Evolutionary conservation across 148 eudicot genomes (phyloP).

Genomic region (Spergularia marina): DNA sequence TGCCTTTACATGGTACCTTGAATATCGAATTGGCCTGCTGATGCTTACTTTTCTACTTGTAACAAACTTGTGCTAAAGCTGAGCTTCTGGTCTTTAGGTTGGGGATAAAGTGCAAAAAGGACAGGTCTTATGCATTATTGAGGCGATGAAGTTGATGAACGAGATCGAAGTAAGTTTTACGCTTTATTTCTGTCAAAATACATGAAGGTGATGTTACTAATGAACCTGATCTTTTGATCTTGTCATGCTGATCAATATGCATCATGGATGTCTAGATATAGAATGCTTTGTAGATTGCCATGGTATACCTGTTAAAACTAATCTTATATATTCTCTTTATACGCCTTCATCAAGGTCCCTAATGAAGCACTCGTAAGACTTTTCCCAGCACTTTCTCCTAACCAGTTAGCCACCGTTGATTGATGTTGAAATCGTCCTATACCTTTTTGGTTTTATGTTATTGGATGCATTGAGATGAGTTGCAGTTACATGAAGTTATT

Average conservation of each 20-base stretch:
- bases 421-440: background rate
- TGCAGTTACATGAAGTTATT: background rate
- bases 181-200: background rate
- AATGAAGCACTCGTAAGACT: background rate
- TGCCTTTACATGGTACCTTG: slow-evolving; percentile 1
- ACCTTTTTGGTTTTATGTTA: background rate
- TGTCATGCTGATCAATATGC: slow-evolving; percentile 6
- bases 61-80: background rate
- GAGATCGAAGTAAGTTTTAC: slow-evolving; percentile 66
- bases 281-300: background rate
- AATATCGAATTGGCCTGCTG: slow-evolving; percentile 5
- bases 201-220: background rate
- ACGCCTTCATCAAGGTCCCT: background rate
- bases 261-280: background rate
- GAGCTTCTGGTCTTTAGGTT: slow-evolving; percentile 36
- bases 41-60: background rate
- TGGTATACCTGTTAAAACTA: background rate
- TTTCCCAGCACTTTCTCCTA: background rate
- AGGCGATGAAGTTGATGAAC: slow-evolving; percentile 85
- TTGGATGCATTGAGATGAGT: background rate
- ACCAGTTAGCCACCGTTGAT: background rate
- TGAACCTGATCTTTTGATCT: background rate
- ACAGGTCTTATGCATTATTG: slow-evolving; percentile 70
- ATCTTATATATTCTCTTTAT: background rate
- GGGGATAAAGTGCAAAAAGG: slow-evolving; percentile 80